Conservation (phyloP, 148 eudicot genomes). For the Suaeda aralocaspica region DNA sequence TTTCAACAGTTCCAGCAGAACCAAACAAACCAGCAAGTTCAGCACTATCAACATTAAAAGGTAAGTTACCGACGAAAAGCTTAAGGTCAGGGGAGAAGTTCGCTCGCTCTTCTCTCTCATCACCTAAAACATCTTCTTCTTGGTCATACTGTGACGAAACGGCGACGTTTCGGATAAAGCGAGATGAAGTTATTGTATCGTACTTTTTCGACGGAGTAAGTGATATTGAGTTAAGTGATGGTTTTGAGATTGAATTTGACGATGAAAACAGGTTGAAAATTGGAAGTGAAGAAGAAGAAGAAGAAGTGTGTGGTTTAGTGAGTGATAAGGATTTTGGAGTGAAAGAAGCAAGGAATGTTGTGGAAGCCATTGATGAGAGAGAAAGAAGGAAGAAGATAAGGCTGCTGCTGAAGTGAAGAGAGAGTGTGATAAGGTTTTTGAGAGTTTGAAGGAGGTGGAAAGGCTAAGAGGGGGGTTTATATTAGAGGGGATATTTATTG, state of each 20-base stretch:
- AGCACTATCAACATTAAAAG: conserved; percentile 75
- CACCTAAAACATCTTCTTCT: conserved; percentile 33
- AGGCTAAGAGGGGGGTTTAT: no score
- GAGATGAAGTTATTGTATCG: conserved; percentile 23
- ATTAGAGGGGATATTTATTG: conserved; percentile 12
- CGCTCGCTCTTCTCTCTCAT: conserved; percentile 20
- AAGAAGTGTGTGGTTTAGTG: conserved; percentile 22
- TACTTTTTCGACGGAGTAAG: conserved; percentile 20
- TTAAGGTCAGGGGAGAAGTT: conserved; percentile 60
- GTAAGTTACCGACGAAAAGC: conserved; percentile 82
- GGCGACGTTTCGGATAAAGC: conserved; percentile 42
- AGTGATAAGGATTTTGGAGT: conserved; percentile 33
- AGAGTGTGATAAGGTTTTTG: conserved; percentile 31
- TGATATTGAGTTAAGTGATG: conserved; percentile 17
- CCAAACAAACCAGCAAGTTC: conserved; percentile 73
- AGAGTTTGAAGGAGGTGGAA: background rate
- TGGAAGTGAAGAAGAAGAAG: conserved; percentile 20
- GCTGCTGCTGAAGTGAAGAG: background rate
- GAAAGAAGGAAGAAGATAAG: conserved; percentile 8
- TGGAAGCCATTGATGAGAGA: conserved; percentile 36
- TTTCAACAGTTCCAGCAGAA: conserved; percentile 69
- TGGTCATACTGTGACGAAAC: conserved; percentile 51
- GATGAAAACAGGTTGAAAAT: conserved; percentile 15
- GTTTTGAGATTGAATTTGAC: conserved; percentile 14
- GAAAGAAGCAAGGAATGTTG: conserved; percentile 40